Percentiles rank a stretch among this genome's conserved stretches.
phyloP scores from a whole-genome alignment of 1,284 basidiomycete genomes.

The Stygiomarasmius scandens region DNA sequence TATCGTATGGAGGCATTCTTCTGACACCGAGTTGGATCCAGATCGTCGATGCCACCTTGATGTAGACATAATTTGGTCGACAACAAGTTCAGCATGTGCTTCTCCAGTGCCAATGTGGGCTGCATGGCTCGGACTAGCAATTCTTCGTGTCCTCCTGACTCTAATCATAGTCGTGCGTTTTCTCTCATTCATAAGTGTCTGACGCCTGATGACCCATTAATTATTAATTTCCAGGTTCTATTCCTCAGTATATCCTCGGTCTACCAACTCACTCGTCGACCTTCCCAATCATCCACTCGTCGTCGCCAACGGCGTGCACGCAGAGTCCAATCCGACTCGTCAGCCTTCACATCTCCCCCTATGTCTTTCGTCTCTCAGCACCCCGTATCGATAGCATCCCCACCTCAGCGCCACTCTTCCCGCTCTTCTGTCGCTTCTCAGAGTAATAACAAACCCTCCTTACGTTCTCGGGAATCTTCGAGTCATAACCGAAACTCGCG shows the following conservation, averaged over 20 bases:
- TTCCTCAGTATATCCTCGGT: slow-evolving; percentile 37
- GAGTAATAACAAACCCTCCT: slow-evolving; percentile 16
- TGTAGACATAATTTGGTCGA: slow-evolving; percentile 66
- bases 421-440: slow-evolving; percentile 29
- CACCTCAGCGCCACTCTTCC: slow-evolving; percentile 27
- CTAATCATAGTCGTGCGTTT: slow-evolving; percentile 44
- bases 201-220: not conserved
- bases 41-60: slow-evolving; percentile 58
- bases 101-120: slow-evolving; percentile 43
- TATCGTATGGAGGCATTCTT: slow-evolving; percentile 47
- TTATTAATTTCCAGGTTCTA: slow-evolving; percentile 34
- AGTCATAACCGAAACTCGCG: no score
- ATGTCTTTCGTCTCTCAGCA: slow-evolving; percentile 14
- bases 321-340: slow-evolving; percentile 21
- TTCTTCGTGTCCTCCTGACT: slow-evolving; percentile 56
- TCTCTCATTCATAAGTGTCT: not conserved
- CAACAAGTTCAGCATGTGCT: slow-evolving; percentile 26
- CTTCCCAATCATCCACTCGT: slow-evolving; percentile 17
- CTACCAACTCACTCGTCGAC: slow-evolving; percentile 34
- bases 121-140: slow-evolving; percentile 54
- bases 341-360: slow-evolving; percentile 24
- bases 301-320: slow-evolving; percentile 12
- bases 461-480: slow-evolving; percentile 2
- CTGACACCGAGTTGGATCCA: slow-evolving; percentile 40
- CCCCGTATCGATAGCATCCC: slow-evolving; percentile 15